Conservation (phyloP, 352 stramenopile species). For the Peronospora destructor region DNA sequence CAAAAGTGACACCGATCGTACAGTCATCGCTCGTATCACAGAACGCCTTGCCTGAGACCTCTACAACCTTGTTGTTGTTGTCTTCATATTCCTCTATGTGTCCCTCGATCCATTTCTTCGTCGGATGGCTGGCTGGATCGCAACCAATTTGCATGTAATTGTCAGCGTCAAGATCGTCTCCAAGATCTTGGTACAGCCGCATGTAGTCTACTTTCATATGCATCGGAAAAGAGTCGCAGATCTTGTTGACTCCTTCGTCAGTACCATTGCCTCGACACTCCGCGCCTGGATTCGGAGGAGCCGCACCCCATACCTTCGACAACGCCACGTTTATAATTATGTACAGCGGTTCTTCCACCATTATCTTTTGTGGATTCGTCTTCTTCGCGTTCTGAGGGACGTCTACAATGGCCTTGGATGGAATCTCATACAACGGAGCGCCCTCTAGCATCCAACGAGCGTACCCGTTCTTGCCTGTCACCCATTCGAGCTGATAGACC, state of each 20-base stretch:
- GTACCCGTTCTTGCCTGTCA: conserved; percentile 55
- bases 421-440: conserved; percentile 49
- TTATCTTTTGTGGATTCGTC: conserved; percentile 51
- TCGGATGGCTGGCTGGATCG: conserved; percentile 47
- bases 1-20: conserved; percentile 20
- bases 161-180: conserved; percentile 29
- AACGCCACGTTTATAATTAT: conserved; percentile 91
- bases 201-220: conserved; percentile 73
- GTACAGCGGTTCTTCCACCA: conserved; percentile 88
- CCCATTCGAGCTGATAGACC: conserved; percentile 67
- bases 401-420: conserved; percentile 35
- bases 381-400: conserved; percentile 41
- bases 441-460: conserved; percentile 59
- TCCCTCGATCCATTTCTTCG: conserved; percentile 53
- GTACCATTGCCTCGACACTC: conserved; percentile 48
- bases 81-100: conserved; percentile 61
- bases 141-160: conserved; percentile 52
- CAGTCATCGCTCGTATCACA: conserved; percentile 42
- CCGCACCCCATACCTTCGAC: conserved; percentile 83
- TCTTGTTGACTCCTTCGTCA: conserved; percentile 29
- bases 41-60: conserved; percentile 35
- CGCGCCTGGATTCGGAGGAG: conserved; percentile 41
- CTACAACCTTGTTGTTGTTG: conserved; percentile 29
- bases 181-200: conserved; percentile 47
- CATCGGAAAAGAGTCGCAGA: conserved; percentile 67